These are phyloP conservation scores for Areca catechu DNA, from an alignment of 176 grass and related monocot species.

Conservation along the genomic window DNA sequence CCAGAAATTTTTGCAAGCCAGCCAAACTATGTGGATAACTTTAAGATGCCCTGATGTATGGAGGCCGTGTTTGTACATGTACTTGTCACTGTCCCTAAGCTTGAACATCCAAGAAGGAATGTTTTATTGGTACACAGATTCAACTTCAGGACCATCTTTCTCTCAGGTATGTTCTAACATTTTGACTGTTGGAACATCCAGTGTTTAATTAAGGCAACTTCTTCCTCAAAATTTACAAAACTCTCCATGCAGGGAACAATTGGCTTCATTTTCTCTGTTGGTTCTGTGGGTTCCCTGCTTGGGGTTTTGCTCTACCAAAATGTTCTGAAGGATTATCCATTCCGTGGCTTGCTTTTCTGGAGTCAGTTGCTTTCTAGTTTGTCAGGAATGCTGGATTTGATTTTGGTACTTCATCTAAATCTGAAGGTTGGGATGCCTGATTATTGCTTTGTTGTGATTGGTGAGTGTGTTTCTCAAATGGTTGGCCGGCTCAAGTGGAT, in stretches of 20 bases:
- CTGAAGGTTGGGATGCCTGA: conserved; percentile 51
- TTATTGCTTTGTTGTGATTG: conserved; percentile 54
- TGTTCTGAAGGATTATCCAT: conserved; percentile 48
- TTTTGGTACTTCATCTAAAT: conserved; percentile 53
- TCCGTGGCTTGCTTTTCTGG: conserved; percentile 64
- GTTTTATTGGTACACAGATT: conserved; percentile 89
- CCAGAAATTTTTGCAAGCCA: conserved; percentile 49
- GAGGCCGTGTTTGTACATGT: conserved; percentile 73
- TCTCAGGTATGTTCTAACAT: conserved; percentile 50
- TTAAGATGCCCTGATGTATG: conserved; percentile 58
- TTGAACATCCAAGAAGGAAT: conserved; percentile 85
- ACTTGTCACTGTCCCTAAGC: conserved; percentile 49
- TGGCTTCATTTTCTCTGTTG: conserved; percentile 56
- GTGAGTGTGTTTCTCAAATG: conserved; percentile 46
- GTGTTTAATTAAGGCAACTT: conserved; percentile 1
- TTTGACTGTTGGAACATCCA: conserved; percentile 6
- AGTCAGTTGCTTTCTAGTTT: conserved; percentile 50
- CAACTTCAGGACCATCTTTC: conserved; percentile 41
- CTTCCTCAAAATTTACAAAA: neutral
- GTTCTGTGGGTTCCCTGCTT: conserved; percentile 69
- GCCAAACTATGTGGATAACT: conserved; percentile 48
- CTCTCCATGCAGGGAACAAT: conserved; percentile 47
- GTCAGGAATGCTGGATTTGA: conserved; percentile 70
- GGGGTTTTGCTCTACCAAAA: conserved; percentile 72
- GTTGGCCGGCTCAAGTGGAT: conserved; percentile 53